A percentile compares a stretch with the other conserved stretches of the same genome.
phyloP scores from a whole-genome alignment of 345 rosid species.

The Citrus sp. region DNA sequence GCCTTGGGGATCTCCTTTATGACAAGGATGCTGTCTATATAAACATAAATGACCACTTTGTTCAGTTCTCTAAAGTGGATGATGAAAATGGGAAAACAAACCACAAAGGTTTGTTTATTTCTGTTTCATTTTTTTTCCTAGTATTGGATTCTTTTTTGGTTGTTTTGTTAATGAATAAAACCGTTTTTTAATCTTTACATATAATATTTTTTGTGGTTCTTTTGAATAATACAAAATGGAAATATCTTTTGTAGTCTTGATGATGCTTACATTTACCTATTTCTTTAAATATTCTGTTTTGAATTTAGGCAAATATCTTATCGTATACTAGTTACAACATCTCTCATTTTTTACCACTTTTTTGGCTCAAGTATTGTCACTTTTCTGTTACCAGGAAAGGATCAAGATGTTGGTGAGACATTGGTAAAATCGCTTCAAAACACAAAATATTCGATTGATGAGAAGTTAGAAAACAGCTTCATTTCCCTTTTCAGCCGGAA shows the following conservation, averaged over 20 bases:
- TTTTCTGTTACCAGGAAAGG: slow-evolving; percentile 52
- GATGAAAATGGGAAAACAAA: slow-evolving; percentile 45
- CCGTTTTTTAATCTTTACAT: neutral
- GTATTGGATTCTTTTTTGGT: neutral
- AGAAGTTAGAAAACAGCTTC: slow-evolving; percentile 74
- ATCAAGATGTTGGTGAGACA: slow-evolving; percentile 72
- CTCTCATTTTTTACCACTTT: too few species aligned
- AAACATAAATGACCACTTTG: slow-evolving; percentile 82
- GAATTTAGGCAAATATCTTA: neutral
- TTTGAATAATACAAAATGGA: neutral
- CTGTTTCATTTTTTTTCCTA: neutral
- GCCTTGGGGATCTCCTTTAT: slow-evolving; percentile 89
- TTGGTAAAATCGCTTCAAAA: slow-evolving; percentile 84
- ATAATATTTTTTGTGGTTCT: neutral
- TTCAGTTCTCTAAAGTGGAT: slow-evolving; percentile 79
- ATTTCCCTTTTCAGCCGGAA: slow-evolving; percentile 63
- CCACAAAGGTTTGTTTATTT: slow-evolving; percentile 52
- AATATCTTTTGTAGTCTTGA: neutral
- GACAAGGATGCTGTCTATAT: slow-evolving; percentile 99
- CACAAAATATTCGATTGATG: slow-evolving; percentile 79
- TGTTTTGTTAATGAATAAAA: neutral
- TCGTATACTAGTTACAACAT: too few species aligned
- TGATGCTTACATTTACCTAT: neutral
- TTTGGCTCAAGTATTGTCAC: neutral
- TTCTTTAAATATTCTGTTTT: neutral